phyloP scores from a whole-genome alignment of 1,284 basidiomycete genomes.

The Kwoniella shivajii region DNA sequence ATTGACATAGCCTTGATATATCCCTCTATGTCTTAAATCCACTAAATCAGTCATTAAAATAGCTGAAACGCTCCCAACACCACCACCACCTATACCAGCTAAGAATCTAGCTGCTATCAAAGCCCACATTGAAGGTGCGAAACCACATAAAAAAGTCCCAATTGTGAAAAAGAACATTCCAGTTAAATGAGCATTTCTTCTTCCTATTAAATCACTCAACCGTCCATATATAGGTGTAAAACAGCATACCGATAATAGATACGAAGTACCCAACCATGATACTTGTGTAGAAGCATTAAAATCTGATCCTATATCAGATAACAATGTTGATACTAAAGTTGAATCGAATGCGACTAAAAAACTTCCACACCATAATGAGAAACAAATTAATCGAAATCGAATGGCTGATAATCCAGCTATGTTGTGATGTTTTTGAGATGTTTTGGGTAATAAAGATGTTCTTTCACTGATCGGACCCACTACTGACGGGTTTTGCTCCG shows the following conservation, averaged over 20 bases:
- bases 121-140: slow-evolving; percentile 78
- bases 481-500: too few species aligned
- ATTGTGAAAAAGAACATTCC: slow-evolving; percentile 76
- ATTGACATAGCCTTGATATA: slow-evolving; percentile 88
- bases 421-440: slow-evolving; percentile 36
- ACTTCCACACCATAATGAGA: slow-evolving; percentile 40
- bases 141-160: slow-evolving; percentile 77
- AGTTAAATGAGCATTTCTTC: slow-evolving; percentile 69
- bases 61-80: slow-evolving; percentile 38
- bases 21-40: slow-evolving; percentile 76
- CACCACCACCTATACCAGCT: slow-evolving; percentile 79
- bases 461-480: not conserved
- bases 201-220: slow-evolving; percentile 80
- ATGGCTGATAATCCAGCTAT: slow-evolving; percentile 36
- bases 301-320: slow-evolving; percentile 43
- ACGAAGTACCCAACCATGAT: slow-evolving; percentile 65
- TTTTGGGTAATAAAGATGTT: not conserved
- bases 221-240: slow-evolving; percentile 88
- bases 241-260: slow-evolving; percentile 76
- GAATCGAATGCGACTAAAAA: slow-evolving; percentile 81
- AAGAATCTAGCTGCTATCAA: slow-evolving; percentile 76
- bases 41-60: slow-evolving; percentile 56
- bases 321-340: slow-evolving; percentile 62
- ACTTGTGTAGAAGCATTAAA: slow-evolving; percentile 59
- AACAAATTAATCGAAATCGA: slow-evolving; percentile 40